These are phyloP conservation scores for Neopestalotiopsis sp. DNA, from an alignment of 2,329 filamentous ascomycete genomes.

Conservation along the genomic window DNA sequence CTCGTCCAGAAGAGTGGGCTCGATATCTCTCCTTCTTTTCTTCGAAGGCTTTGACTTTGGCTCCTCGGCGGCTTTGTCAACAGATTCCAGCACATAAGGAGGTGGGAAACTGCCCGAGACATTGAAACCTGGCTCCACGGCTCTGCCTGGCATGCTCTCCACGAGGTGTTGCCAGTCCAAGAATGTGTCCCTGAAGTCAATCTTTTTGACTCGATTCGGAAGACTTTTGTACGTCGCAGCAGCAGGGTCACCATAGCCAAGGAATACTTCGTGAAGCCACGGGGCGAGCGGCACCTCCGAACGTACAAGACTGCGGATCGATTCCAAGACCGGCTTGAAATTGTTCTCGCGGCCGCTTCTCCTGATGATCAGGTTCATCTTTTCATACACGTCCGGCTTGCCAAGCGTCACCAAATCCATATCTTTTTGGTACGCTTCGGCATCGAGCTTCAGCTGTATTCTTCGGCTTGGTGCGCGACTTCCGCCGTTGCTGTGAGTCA, in stretches of 20 bases:
- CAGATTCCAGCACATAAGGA: constrained; percentile 82
- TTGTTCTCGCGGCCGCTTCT: constrained; percentile 92
- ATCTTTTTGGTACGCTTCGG: constrained; percentile 78
- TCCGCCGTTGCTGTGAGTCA: constrained; percentile 67
- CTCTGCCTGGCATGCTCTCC: constrained; percentile 87
- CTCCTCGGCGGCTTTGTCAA: constrained; percentile 58
- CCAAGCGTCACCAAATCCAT: constrained; percentile 68
- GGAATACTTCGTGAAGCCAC: constrained; percentile 95
- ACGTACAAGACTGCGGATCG: constrained; percentile 83
- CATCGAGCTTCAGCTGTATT: constrained; percentile 82
- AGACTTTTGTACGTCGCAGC: constrained; percentile 86
- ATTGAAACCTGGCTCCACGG: constrained; percentile 77
- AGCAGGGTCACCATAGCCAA: constrained; percentile 94
- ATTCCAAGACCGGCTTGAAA: constrained; percentile 91
- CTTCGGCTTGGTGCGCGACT: constrained; percentile 67
- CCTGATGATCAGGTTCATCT: constrained; percentile 84
- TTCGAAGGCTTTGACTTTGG: constrained; percentile 70
- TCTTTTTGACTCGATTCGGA: constrained; percentile 74
- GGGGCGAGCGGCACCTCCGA: constrained; percentile 85
- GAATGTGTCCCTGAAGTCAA: constrained; percentile 95
- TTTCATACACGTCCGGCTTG: constrained; percentile 81
- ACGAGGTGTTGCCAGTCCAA: constrained; percentile 93
- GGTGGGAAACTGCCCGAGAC: constrained; percentile 78
- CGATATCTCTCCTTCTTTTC: constrained; percentile 83
- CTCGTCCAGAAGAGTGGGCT: constrained; percentile 66